Conservation (phyloP, 345 rosid genomes). For the Murraya koenigii region DNA sequence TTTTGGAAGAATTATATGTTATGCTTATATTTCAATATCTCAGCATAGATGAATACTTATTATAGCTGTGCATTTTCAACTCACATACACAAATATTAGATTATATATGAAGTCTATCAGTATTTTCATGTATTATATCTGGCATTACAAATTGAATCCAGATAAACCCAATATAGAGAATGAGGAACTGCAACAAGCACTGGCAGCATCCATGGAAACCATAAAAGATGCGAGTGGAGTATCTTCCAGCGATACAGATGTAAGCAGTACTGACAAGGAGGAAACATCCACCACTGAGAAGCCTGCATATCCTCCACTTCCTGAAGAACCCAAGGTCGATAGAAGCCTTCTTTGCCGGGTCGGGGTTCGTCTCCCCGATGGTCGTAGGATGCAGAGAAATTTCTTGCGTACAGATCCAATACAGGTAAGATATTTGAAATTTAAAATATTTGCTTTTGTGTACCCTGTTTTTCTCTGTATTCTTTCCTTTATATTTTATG, state of each 20-base stretch:
- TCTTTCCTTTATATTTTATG: background rate
- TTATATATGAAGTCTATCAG: background rate
- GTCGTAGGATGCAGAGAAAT: conserved; percentile 81
- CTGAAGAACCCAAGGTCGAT: conserved; percentile 88
- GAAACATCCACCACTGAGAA: conserved; percentile 37
- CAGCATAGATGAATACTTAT: background rate
- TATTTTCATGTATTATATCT: background rate
- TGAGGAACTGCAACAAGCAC: conserved; percentile 56
- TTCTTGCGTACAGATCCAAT: conserved; percentile 74
- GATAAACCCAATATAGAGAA: conserved; percentile 52
- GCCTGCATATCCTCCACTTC: conserved; percentile 68
- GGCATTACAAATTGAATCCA: conserved; percentile 17
- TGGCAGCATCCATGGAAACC: conserved; percentile 64
- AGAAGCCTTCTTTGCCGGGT: conserved; percentile 77
- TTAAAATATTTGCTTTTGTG: background rate
- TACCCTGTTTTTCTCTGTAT: background rate
- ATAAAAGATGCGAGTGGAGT: conserved; percentile 31
- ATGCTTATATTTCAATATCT: background rate
- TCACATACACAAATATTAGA: background rate
- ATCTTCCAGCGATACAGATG: conserved; percentile 21
- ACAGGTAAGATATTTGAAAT: conserved; percentile 42
- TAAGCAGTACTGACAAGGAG: conserved; percentile 25
- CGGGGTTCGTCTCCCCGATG: conserved; percentile 93
- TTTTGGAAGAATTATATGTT: background rate
- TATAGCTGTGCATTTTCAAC: background rate